phyloP scores from a whole-genome alignment of 164 flowering plant genomes.

The Sextonia rubra region DNA sequence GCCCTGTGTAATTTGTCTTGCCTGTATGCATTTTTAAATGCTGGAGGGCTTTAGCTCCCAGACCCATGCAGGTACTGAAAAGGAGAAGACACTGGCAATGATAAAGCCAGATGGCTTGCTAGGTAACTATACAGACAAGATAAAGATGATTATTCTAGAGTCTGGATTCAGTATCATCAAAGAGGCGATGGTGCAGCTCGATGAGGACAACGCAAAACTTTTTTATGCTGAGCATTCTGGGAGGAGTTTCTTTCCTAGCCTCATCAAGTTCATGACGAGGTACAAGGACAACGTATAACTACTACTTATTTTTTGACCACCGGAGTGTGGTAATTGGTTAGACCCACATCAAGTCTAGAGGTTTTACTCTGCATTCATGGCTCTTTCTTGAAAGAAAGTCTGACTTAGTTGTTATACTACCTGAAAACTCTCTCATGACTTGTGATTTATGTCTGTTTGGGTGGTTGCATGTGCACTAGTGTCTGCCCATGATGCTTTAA shows the following conservation, averaged over 20 bases:
- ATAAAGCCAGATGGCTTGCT: constrained; percentile 83
- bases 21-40: neutral
- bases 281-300: constrained; percentile 33
- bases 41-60: constrained; percentile 25
- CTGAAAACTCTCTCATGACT: too few relatives aligned
- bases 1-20: neutral
- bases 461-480: too few relatives aligned
- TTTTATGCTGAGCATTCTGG: constrained; percentile 79
- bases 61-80: constrained; percentile 22
- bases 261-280: constrained; percentile 85
- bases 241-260: constrained; percentile 60
- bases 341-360: neutral
- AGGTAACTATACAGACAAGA: constrained; percentile 48
- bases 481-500: too few relatives aligned
- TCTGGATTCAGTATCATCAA: constrained; percentile 52
- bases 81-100: constrained; percentile 71
- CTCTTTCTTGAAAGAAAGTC: too few relatives aligned
- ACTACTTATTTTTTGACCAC: neutral
- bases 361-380: neutral
- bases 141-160: constrained; percentile 44
- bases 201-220: constrained; percentile 33
- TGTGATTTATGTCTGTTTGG: too few relatives aligned
- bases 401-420: too few relatives aligned
- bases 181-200: constrained; percentile 46
- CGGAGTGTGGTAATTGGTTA: neutral